Base-by-base conservation (phyloP, 106 monocot species). In the Dendrobium huoshanense region DNA sequence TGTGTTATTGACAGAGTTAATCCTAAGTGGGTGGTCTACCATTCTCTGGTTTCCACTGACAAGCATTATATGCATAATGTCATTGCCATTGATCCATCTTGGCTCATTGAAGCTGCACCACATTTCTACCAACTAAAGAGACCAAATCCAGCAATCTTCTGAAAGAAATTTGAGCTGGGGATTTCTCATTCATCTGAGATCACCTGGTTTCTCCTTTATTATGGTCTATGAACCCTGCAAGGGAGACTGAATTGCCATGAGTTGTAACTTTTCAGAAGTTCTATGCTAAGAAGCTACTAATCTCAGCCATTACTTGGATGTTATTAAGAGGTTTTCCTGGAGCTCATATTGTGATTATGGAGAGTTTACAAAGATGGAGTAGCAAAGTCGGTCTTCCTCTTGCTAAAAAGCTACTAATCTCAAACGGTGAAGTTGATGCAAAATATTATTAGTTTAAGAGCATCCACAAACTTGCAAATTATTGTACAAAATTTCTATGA, bases 31-130 rank as follows among this genome's bases (percentile, higher is more conserved):
- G 88, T 98, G 20, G 79, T 98, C 43, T 98, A 95, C 85, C 89
- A 98, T 67, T 92, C 98, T 59, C 85, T 98, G n/a, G 89, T 98
- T 5, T 95, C 82, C 9, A 98, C 98, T 18, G 95, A 98, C 82
- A 98, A 91, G 81, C 95, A 98, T 29, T 95, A 98, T 73, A 91
- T 92, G 92, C 98, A 92, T 72, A 90, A 92, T 84, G 98, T 92
- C 10, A 88, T 98, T 58, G 89, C 98, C 15, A 88, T 98, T 56
- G 95, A 98, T 77, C 95, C 98, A 51, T 87, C 92, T 22, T 98
- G 98, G 95, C 92, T 98, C 37, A 92, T 77, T 9, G 95, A 95
- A 85, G 94, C 95, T 47, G 98, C 98, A 47, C 95, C 98, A 79
- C 89, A 91, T 75, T 98, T 95, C 78, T 98, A 95, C 81, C 95